Conservation (phyloP, 2,329 filamentous ascomycete genomes). For the Neonectria neomacrospora region DNA sequence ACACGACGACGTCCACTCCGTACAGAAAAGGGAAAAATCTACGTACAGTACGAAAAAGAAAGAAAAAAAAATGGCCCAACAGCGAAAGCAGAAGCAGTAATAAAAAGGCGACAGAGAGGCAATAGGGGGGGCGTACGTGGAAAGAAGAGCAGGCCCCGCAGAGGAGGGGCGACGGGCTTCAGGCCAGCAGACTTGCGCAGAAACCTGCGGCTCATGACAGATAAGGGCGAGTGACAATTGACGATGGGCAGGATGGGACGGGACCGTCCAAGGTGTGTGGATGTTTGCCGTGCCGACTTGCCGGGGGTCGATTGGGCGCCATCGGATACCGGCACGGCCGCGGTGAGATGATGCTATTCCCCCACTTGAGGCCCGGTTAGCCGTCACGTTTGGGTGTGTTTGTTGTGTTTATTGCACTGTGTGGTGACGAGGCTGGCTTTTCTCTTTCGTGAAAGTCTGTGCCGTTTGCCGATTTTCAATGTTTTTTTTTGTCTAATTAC, state of each 20-base stretch:
- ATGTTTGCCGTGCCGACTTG: conserved; percentile 44
- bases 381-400: neutral
- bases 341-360: conserved; percentile 46
- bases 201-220: neutral
- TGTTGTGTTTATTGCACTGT: no score
- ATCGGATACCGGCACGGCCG: conserved; percentile 46
- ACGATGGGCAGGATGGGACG: neutral
- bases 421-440: no score
- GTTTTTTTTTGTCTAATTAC: neutral
- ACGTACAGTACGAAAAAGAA: neutral
- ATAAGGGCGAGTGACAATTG: conserved; percentile 3
- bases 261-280: conserved; percentile 29
- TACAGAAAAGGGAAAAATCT: neutral
- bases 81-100: neutral
- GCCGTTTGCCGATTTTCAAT: conserved; percentile 1
- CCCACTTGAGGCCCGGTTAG: conserved; percentile 27
- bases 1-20: neutral
- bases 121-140: neutral
- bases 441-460: neutral
- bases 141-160: neutral
- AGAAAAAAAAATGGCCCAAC: no score
- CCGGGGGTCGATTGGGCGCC: conserved; percentile 45
- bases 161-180: neutral
- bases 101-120: neutral
- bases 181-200: neutral